Percentiles rank a stretch among this genome's conserved stretches.
phyloP scores from a whole-genome alignment of 2,329 filamentous ascomycete genomes.

The Colletotrichum cuscutae region DNA sequence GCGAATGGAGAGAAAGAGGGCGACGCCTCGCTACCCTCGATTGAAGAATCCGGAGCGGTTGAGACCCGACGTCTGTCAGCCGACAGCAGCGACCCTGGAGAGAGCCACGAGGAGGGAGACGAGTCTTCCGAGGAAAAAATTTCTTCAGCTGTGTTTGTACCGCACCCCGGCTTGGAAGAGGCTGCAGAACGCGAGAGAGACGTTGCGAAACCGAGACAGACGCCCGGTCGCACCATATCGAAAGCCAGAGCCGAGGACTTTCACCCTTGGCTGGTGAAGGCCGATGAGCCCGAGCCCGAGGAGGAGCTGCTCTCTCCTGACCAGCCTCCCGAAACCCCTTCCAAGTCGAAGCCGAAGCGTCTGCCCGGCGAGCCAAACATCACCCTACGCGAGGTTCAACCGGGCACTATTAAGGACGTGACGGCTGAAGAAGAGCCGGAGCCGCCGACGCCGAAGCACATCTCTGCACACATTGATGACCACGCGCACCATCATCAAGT shows the following conservation, averaged over 20 bases:
- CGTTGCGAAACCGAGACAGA: constrained; percentile 39
- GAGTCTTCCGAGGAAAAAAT: constrained; percentile 85
- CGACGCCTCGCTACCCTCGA: constrained; percentile 16
- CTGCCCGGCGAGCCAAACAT: constrained; percentile 28
- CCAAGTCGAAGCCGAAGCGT: constrained; percentile 31
- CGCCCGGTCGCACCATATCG: constrained; percentile 23
- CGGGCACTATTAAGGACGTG: constrained; percentile 50
- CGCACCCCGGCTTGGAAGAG: constrained; percentile 71
- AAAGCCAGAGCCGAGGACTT: constrained; percentile 47
- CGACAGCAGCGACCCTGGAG: constrained; percentile 50
- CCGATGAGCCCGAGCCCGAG: constrained; percentile 59
- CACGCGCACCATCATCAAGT: constrained; percentile 62
- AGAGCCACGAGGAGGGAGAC: constrained; percentile 59
- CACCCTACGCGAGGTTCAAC: constrained; percentile 43
- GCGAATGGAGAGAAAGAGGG: constrained; percentile 22
- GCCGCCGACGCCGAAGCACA: constrained; percentile 46
- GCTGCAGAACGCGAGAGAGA: constrained; percentile 43
- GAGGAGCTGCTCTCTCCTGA: constrained; percentile 34
- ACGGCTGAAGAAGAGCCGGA: constrained; percentile 56
- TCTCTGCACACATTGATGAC: constrained; percentile 54
- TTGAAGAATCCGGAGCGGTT: constrained; percentile 9
- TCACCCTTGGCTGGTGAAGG: constrained; percentile 68
- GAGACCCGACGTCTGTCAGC: constrained; percentile 49
- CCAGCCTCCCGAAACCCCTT: constrained; percentile 16
- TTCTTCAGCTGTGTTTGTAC: constrained; percentile 85